A percentile compares a stretch with the other conserved stretches of the same genome.
Evolutionary conservation across 352 stramenopile species (phyloP).

Genomic region (Blastocystis hominis): DNA sequence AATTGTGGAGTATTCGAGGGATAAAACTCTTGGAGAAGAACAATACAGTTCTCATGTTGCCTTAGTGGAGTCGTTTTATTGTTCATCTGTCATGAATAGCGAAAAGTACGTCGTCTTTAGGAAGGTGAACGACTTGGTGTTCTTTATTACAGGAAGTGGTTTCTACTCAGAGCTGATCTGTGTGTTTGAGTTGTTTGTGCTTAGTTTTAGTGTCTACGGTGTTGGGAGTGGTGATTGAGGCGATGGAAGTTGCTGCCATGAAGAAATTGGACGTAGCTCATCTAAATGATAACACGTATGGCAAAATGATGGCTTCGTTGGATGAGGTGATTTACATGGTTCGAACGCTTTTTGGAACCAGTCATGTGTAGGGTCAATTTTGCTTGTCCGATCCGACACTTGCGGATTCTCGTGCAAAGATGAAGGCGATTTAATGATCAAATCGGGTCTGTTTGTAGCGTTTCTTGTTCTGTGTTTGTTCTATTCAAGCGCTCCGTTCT

Average conservation of each 20-base stretch:
- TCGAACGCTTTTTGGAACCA: neutral
- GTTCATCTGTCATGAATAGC: neutral
- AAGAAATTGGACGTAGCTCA: neutral
- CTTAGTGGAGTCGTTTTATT: neutral
- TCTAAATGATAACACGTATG: constrained; percentile 23
- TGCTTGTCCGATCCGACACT: constrained; percentile 30
- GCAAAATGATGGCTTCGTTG: constrained; percentile 48
- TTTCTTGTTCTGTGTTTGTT: neutral
- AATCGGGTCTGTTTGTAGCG: neutral
- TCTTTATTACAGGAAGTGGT: constrained; percentile 48
- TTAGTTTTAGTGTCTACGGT: constrained; percentile 8
- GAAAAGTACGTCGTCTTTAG: constrained; percentile 39
- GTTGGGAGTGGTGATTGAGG: constrained; percentile 23
- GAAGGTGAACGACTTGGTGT: constrained; percentile 23
- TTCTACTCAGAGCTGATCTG: constrained; percentile 33
- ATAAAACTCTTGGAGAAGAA: neutral
- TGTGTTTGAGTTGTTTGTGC: neutral
- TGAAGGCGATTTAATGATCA: constrained; percentile 31
- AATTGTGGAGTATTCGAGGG: neutral
- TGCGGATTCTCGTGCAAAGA: constrained; percentile 48
- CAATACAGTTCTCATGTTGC: constrained; percentile 19
- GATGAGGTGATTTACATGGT: constrained; percentile 53
- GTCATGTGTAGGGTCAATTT: constrained; percentile 9
- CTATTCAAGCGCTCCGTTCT: neutral
- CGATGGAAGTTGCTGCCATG: constrained; percentile 8